Evolutionary conservation across 73 alveolate genomes (phyloP).

Genomic region (Paramecium sonneborni): DNA sequence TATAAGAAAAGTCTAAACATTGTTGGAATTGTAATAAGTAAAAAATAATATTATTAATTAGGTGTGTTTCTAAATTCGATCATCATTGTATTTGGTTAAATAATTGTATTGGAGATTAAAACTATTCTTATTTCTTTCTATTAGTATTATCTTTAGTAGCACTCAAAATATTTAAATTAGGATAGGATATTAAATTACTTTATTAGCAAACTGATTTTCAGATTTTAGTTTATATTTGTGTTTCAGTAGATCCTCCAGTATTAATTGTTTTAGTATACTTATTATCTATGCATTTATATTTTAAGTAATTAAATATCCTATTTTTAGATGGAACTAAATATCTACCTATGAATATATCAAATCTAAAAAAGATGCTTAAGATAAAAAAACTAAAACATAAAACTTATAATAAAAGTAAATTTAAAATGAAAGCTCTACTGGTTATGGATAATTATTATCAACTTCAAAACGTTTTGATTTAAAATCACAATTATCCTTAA

Average conservation of each 20-base stretch:
- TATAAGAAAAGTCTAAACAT: slow-evolving; percentile 29
- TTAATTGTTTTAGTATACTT: not conserved
- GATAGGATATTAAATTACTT: not conserved
- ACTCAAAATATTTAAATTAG: not conserved
- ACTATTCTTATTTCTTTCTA: slow-evolving; percentile 47
- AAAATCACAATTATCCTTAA: slow-evolving; percentile 28
- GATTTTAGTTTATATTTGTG: not conserved
- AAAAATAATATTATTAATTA: not conserved
- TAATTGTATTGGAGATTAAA: slow-evolving; percentile 62
- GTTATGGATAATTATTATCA: slow-evolving; percentile 49
- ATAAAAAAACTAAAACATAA: not conserved
- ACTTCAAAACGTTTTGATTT: slow-evolving; percentile 47
- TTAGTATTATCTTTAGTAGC: not conserved
- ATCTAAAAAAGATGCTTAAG: not conserved
- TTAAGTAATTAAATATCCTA: not conserved
- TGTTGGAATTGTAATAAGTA: slow-evolving; percentile 53
- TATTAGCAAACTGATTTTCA: not conserved
- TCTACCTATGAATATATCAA: slow-evolving; percentile 26
- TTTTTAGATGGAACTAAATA: not conserved
- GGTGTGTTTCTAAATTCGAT: slow-evolving; percentile 63
- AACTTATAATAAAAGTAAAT: not conserved
- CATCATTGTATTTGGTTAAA: slow-evolving; percentile 73
- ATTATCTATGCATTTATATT: slow-evolving; percentile 5
- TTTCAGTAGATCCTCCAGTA: slow-evolving; percentile 2
- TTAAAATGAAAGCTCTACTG: not conserved